phyloP scores from a whole-genome alignment of 805 yeast species.

The Starmerella ratchasimensis region DNA sequence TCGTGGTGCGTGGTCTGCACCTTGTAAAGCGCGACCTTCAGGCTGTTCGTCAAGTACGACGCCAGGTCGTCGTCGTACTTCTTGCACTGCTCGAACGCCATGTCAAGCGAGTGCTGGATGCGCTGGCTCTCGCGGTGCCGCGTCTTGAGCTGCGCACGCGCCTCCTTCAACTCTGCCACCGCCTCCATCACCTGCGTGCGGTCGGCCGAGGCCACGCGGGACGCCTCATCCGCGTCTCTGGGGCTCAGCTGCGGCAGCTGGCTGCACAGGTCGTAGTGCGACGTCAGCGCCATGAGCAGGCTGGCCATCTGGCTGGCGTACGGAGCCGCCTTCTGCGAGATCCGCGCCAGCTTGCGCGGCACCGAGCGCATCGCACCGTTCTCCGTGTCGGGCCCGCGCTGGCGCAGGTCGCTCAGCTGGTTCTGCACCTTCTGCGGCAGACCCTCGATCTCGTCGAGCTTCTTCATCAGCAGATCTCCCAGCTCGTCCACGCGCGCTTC shows the following conservation, averaged over 20 bases:
- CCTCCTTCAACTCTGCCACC: slow-evolving; percentile 19
- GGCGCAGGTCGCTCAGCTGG: slow-evolving; percentile 13
- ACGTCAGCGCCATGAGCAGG: slow-evolving; percentile 55
- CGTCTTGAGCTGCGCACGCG: slow-evolving; percentile 6
- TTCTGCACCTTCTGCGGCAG: slow-evolving; percentile 14
- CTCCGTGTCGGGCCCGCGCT: slow-evolving; percentile 12
- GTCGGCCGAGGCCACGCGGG: slow-evolving; percentile 35
- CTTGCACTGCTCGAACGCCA: slow-evolving; percentile 20
- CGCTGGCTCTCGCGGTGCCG: slow-evolving; percentile 11
- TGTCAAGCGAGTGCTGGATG: slow-evolving; percentile 17
- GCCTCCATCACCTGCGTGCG: slow-evolving; percentile 26
- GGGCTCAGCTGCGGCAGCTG: slow-evolving; percentile 33
- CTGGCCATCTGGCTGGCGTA: slow-evolving; percentile 57
- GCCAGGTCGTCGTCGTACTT: slow-evolving; percentile 12
- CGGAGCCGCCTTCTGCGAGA: slow-evolving; percentile 20
- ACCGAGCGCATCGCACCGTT: slow-evolving; percentile 21
- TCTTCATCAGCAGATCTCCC: slow-evolving; percentile 7
- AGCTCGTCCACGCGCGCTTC: slow-evolving; percentile 9
- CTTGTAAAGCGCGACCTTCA: slow-evolving; percentile 14
- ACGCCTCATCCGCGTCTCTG: slow-evolving; percentile 37
- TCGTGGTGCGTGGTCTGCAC: slow-evolving; percentile 17
- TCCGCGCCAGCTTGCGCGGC: slow-evolving; percentile 23
- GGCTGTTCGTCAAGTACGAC: slow-evolving; percentile 16
- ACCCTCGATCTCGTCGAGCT: slow-evolving; percentile 7
- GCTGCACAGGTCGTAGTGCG: slow-evolving; percentile 69